Base-by-base conservation (phyloP, 2,329 filamentous ascomycete genomes). In the Aspergillus neoniger region DNA sequence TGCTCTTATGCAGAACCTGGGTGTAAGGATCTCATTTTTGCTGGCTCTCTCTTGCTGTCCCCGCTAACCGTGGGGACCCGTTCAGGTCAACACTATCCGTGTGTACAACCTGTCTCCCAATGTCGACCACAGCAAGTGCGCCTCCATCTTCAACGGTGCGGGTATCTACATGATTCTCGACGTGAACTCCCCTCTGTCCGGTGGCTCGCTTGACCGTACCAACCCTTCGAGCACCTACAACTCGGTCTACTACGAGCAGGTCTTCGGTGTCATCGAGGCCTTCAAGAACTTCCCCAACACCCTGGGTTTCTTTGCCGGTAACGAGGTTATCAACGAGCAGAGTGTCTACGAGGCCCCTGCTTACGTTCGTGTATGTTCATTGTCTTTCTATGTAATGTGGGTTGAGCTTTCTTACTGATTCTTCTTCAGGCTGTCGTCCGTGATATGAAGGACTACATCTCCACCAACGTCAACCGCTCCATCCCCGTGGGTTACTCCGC, bases 401-500 rank as follows among this genome's bases (percentile, higher is more conserved):
- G 25, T 28, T 8, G 28, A 12, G 10, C 25, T 30, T 30, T 12
- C 8, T 47, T n/a, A 41, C 58, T 60, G 14, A 62, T 36, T 50
- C 25, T 15, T 41, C 3, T 3, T 7, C 54, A 76, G 73, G 87
- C 87, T 47, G 83, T 89, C 59, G 83, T 86, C 68, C 84, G 87
- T 67, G 88, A 90, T 65, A 79, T 90, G 74, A 89, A 89, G 76
- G 82, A 87, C 62, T 90, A 89, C 75, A 89, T 89, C 70, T 78
- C 81, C 55, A 82, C 84, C 58, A 82, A 89, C 65, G 74, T 80
- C 4, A 66, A 78, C 41, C 84, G 88, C 55, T 67, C 76, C 23
- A 89, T 90, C 60, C 86, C 86, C 6, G 86, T 90, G 30, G 87
- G 87, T 36, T 90, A 90, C 79, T 88, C 85, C 17, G 87, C 87